phyloP scores from a whole-genome alignment of 495 filamentous ascomycete genomes.

The Aspergillus biplanus region DNA sequence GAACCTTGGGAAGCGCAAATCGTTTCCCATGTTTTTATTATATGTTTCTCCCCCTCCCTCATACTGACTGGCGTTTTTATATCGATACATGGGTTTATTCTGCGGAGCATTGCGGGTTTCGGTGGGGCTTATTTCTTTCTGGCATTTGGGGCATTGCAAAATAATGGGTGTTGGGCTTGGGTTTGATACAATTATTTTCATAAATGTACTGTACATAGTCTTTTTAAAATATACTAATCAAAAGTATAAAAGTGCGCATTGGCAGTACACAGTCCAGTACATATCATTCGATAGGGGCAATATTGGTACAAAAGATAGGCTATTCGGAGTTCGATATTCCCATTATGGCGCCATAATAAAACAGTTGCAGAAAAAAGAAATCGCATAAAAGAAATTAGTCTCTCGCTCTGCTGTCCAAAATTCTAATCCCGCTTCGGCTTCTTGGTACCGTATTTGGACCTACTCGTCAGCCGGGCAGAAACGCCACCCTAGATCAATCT shows the following conservation, averaged over 20 bases:
- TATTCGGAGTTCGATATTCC: background rate
- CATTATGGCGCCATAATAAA: conserved; percentile 6
- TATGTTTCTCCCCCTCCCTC: background rate
- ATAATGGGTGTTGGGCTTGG: background rate
- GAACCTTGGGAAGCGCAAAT: background rate
- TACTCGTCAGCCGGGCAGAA: conserved; percentile 73
- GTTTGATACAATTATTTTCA: background rate
- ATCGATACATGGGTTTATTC: background rate
- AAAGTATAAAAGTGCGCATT: background rate
- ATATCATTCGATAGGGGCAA: background rate
- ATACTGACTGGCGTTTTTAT: background rate
- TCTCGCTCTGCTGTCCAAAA: background rate
- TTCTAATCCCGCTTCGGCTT: conserved; percentile 76
- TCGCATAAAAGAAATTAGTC: conserved; percentile 9
- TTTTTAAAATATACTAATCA: background rate
- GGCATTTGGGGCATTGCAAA: conserved; percentile 1
- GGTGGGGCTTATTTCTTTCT: background rate
- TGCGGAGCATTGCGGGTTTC: conserved; percentile 3
- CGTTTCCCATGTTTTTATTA: background rate
- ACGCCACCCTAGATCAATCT: conserved; percentile 78
- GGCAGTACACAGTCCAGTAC: background rate
- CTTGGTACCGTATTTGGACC: conserved; percentile 98
- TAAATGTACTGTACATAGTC: conserved; percentile 9
- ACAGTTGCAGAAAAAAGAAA: background rate
- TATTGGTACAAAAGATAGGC: background rate